Conservation (phyloP, 164 flowering plant genomes). For the Vitis rotundifolia region DNA sequence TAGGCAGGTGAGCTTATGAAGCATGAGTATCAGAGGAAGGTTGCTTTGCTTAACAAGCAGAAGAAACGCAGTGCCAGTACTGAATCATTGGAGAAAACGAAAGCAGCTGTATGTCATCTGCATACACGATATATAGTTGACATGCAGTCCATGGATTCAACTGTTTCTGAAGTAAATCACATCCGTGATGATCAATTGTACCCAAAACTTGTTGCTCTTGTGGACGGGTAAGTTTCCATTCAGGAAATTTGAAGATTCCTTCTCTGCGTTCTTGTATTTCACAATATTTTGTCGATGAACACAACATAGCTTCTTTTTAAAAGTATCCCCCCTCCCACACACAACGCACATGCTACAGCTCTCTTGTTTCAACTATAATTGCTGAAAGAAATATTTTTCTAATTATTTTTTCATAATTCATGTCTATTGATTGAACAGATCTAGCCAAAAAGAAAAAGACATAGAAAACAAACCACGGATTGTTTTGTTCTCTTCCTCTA, state of each 20-base stretch:
- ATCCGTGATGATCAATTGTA: conserved; percentile 79
- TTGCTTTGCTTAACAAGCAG: conserved; percentile 67
- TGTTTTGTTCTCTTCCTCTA: too few relatives aligned
- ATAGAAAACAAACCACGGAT: too few relatives aligned
- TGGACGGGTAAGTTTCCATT: conserved; percentile 65
- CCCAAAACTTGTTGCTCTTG: conserved; percentile 77
- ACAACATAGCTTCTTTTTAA: too few relatives aligned
- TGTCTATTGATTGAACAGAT: too few relatives aligned
- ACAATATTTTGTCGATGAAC: not conserved
- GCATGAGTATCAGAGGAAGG: conserved; percentile 81
- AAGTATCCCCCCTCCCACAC: too few relatives aligned
- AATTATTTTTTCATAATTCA: too few relatives aligned
- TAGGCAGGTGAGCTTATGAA: conserved; percentile 94
- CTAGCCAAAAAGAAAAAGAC: too few relatives aligned
- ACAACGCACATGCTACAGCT: too few relatives aligned
- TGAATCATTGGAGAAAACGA: conserved; percentile 81
- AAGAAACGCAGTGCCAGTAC: conserved; percentile 61
- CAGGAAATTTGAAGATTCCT: not conserved
- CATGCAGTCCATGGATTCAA: conserved; percentile 93
- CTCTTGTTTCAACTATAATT: too few relatives aligned
- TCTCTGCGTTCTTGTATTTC: not conserved
- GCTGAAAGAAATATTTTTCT: too few relatives aligned
- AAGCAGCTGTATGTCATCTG: conserved; percentile 95
- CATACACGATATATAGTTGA: conserved; percentile 91
- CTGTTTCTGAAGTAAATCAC: conserved; percentile 75